Evolutionary conservation across 192 early-diverging fungal species (phyloP).

Genomic region (Linnemannia elongata): DNA sequence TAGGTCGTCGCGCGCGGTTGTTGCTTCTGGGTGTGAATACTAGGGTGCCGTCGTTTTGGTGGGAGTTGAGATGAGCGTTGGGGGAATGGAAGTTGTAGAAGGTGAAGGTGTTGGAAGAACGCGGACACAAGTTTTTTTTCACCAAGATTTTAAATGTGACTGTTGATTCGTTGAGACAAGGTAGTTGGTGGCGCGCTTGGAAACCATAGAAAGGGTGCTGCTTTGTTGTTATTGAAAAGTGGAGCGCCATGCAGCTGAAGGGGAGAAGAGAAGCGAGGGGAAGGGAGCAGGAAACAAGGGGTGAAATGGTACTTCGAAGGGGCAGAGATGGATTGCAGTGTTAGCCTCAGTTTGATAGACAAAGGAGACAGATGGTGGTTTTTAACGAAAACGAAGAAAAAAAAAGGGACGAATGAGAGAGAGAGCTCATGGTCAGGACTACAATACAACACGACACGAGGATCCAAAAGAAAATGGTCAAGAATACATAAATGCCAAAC

Average conservation of each 20-base stretch:
- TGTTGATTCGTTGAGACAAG: background rate
- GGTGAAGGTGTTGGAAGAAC: background rate
- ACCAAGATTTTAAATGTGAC: background rate
- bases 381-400: background rate
- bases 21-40: no score
- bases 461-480: no score
- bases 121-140: no score
- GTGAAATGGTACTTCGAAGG: background rate
- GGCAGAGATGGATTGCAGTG: background rate
- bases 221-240: background rate
- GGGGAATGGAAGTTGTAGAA: background rate
- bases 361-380: background rate
- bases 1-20: background rate
- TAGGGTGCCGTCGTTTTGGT: no score
- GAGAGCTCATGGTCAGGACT: background rate
- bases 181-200: slow-evolving; percentile 1
- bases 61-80: no score
- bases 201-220: background rate
- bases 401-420: background rate
- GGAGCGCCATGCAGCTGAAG: background rate
- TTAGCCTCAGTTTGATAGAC: background rate
- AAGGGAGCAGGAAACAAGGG: background rate
- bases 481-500: background rate
- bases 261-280: background rate
- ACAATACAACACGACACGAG: no score